phyloP scores from a whole-genome alignment of 73 alveolate species.

The Tetrahymena thermophila region DNA sequence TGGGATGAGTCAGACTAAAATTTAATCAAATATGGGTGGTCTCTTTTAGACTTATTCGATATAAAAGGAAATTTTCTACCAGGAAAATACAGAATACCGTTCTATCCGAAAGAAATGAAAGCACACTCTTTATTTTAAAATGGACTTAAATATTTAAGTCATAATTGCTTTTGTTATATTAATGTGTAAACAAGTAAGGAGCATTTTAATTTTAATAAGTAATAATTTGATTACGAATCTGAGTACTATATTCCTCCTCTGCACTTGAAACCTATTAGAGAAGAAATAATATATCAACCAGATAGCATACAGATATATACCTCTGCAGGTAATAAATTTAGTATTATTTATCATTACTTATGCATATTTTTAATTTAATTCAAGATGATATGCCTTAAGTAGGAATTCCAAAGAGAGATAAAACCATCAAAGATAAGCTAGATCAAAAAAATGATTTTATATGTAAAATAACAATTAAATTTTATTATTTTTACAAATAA shows the following conservation, averaged over 20 bases:
- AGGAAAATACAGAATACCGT: background rate
- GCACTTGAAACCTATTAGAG: background rate
- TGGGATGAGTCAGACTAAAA: background rate
- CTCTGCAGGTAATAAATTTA: background rate
- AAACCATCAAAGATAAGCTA: background rate
- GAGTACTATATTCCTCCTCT: background rate
- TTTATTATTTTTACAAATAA: no score
- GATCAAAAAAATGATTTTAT: background rate
- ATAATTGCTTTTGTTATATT: background rate
- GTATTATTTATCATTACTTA: background rate
- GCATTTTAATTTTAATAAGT: background rate
- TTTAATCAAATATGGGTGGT: background rate
- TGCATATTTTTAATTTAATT: background rate
- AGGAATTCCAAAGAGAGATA: background rate
- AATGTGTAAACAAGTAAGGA: background rate
- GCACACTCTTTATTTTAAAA: background rate
- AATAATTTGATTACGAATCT: background rate
- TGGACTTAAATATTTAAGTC: background rate
- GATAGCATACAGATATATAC: background rate
- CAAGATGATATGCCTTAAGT: background rate
- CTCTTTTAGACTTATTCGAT: background rate
- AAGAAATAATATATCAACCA: background rate
- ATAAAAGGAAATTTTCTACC: background rate
- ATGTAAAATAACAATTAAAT: background rate
- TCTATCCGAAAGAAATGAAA: background rate